Evolutionary conservation across 495 filamentous ascomycete species (phyloP), one percentile per base, ranked within the genome.

Genomic region (Penicillium dipodomyicola): DNA sequence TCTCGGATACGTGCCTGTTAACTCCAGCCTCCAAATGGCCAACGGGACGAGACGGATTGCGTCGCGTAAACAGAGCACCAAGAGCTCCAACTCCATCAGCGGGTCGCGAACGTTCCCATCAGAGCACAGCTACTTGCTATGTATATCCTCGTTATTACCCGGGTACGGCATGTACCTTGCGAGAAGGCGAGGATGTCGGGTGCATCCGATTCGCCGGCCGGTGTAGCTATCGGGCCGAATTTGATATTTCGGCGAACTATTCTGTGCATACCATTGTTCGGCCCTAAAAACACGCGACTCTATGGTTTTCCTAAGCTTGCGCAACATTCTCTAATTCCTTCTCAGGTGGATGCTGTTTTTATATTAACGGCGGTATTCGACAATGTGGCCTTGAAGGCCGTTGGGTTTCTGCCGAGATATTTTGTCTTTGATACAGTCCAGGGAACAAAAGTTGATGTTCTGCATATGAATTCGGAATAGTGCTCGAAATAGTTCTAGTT

Each of bases 11-110:
- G 8, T 32, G 2, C 29, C 49, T 19, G n/a, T n/a, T 3, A 5
- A 9, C 35, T 39, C 35, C 35, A 30, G 0, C 27, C 4, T 42
- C 11, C 15, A 29, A 22, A 27, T 14, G 9, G n/a, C 37, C 22
- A 43, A 40, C 35, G 20, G 12, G 15, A 14, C 10, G 8, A 52
- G 23, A 1, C 50, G 9, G 14, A n/a, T 41, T 27, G 4, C 25
- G 32, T 32, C n/a, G 39, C 23, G 25, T 41, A 41, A 52, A 32
- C 14, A 15, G 9, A 52, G 25, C 17, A 39, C 50, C 25, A 43
- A 43, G 39, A 20, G 9, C 39, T 52, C 27, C 35, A 52, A 15
- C 49, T 27, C 48, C 20, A 52, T 42, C 23, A 19, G 29, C 27
- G 39, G 50, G 19, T n/a, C 25, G n/a, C 22, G 11, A 11, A 32